phyloP scores from a whole-genome alignment of 352 stramenopile genomes.

The Pythium insidiosum region DNA sequence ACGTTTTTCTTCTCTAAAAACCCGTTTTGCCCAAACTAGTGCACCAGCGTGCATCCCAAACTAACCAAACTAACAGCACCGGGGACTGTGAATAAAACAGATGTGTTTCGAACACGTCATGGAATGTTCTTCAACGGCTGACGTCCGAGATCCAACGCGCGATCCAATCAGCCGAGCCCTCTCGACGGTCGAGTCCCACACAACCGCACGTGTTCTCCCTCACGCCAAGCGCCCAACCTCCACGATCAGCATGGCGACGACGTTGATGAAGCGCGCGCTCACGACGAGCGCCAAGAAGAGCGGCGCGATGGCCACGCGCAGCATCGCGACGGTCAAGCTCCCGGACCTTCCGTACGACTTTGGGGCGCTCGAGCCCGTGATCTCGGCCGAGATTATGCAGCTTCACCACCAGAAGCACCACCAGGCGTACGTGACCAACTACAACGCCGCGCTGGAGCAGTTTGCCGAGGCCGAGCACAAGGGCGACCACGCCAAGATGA shows the following conservation, averaged over 20 bases:
- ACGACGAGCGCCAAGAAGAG: constrained; percentile 1
- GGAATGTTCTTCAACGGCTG: too few relatives aligned
- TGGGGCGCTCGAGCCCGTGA: constrained; percentile 79
- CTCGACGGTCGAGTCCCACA: too few relatives aligned
- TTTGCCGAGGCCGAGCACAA: constrained; percentile 85
- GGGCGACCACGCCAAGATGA: constrained; percentile 87
- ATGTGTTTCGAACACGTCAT: too few relatives aligned
- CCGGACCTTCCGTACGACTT: constrained; percentile 86
- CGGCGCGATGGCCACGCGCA: constrained; percentile 17
- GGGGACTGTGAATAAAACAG: too few relatives aligned
- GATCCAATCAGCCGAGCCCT: too few relatives aligned
- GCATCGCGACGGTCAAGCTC: constrained; percentile 66
- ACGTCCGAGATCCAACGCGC: too few relatives aligned
- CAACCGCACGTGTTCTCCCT: too few relatives aligned
- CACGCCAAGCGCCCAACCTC: not conserved
- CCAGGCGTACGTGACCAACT: constrained; percentile 95
- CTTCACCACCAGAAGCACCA: constrained; percentile 97
- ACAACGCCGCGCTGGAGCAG: constrained; percentile 92
- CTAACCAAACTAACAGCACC: too few relatives aligned
- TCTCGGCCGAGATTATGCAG: constrained; percentile 88
- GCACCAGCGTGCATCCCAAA: too few relatives aligned
- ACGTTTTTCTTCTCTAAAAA: too few relatives aligned
- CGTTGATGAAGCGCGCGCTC: constrained; percentile 12
- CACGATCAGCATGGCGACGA: constrained; percentile 5
- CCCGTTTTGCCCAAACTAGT: too few relatives aligned